Evolutionary conservation across 495 filamentous ascomycete species (phyloP).

Genomic region (Staphylotrichum tortipilum): DNA sequence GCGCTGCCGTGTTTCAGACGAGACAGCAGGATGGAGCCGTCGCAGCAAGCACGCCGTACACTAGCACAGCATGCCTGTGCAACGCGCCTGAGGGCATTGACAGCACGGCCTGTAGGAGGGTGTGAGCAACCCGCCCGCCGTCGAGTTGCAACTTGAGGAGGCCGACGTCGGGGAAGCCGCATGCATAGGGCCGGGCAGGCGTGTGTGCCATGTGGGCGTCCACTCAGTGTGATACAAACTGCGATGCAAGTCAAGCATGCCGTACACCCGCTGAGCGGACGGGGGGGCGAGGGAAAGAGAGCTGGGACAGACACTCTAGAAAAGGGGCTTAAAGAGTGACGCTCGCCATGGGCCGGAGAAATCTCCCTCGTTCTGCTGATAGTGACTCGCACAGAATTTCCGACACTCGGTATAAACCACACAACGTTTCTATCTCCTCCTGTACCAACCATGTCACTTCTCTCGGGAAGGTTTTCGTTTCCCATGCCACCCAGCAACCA

Average conservation of each 20-base stretch:
- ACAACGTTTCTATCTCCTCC: too few relatives aligned
- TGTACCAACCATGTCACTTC: not conserved
- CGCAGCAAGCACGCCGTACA: not conserved
- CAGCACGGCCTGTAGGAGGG: too few relatives aligned
- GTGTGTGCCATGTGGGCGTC: constrained; percentile 7
- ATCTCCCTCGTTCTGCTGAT: too few relatives aligned
- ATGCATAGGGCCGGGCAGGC: not conserved
- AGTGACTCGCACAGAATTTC: too few relatives aligned
- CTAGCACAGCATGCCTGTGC: not conserved
- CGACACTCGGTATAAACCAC: too few relatives aligned
- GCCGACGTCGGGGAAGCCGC: not conserved
- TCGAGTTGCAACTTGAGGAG: not conserved
- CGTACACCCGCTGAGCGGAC: too few relatives aligned
- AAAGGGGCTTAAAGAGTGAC: too few relatives aligned
- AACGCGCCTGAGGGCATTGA: not conserved
- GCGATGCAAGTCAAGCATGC: not conserved
- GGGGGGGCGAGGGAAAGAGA: too few relatives aligned
- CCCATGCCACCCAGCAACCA: not conserved
- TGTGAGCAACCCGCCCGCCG: too few relatives aligned
- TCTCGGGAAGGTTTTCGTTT: not conserved
- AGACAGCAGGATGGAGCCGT: not conserved
- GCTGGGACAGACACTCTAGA: too few relatives aligned
- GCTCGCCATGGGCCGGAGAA: too few relatives aligned
- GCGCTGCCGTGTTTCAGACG: constrained; percentile 2
- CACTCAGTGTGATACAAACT: not conserved